A percentile compares a stretch with the other conserved stretches of the same genome.
These are phyloP conservation scores for Salinomyces thailandicus DNA, from an alignment of 2,329 filamentous ascomycete species.

Conservation along the genomic window DNA sequence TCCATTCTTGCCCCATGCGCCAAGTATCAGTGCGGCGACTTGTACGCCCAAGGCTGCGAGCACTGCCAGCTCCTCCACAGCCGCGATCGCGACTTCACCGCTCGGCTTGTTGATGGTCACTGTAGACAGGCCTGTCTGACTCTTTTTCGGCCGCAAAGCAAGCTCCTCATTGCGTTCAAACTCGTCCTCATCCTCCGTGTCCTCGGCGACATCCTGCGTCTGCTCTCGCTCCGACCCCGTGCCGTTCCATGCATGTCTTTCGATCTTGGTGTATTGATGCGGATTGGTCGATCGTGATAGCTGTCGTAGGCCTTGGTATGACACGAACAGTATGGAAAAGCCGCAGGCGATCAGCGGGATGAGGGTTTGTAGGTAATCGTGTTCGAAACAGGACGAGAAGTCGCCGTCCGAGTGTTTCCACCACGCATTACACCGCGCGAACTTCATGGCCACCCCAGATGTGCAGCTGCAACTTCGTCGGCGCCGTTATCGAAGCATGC, in stretches of 20 bases:
- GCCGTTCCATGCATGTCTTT: conserved; percentile 20
- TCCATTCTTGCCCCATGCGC: conserved; percentile 45
- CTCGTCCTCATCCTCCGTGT: conserved; percentile 43
- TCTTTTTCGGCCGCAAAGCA: conserved; percentile 46
- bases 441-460: conserved; percentile 23
- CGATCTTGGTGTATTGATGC: conserved; percentile 48
- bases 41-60: conserved; percentile 61
- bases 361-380: conserved; percentile 66
- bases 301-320: conserved; percentile 46
- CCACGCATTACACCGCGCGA: conserved; percentile 42
- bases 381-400: conserved; percentile 51
- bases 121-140: conserved; percentile 38
- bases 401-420: conserved; percentile 37
- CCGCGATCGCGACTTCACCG: conserved; percentile 58
- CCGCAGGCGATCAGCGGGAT: conserved; percentile 63
- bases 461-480: too few relatives aligned
- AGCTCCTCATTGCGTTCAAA: conserved; percentile 46
- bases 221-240: conserved; percentile 1
- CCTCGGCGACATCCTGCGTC: conserved; percentile 11
- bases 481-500: background rate
- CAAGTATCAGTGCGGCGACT: conserved; percentile 50
- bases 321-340: conserved; percentile 59
- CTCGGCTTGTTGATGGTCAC: conserved; percentile 66
- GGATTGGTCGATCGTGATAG: conserved; percentile 1
- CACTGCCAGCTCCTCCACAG: conserved; percentile 66